A percentile compares a stretch with the other conserved stretches of the same genome.
Evolutionary conservation across 148 eudicot species (phyloP).

Genomic region (Beta vulgaris): DNA sequence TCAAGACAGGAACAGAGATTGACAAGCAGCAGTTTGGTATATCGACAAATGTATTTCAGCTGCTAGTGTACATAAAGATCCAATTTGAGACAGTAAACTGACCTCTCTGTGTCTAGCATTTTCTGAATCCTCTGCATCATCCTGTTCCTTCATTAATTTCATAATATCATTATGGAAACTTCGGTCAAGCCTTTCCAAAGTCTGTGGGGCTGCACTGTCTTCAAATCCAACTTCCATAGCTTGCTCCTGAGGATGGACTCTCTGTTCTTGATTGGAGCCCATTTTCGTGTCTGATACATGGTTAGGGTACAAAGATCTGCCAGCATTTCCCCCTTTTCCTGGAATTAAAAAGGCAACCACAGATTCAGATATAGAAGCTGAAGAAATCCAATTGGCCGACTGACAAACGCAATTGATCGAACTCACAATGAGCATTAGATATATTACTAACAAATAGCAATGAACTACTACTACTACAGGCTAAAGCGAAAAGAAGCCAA

Average conservation of each 20-base stretch:
- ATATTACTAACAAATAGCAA: background rate
- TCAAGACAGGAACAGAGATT: background rate
- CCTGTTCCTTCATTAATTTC: slow-evolving; percentile 49
- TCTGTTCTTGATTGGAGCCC: slow-evolving; percentile 37
- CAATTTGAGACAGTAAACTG: slow-evolving; percentile 20
- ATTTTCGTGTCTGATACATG: slow-evolving; percentile 34
- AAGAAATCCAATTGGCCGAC: background rate
- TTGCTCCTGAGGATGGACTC: slow-evolving; percentile 42
- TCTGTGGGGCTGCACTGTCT: slow-evolving; percentile 36
- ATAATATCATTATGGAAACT: slow-evolving; percentile 44
- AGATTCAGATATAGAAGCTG: background rate
- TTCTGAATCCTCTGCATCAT: slow-evolving; percentile 59
- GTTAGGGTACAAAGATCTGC: slow-evolving; percentile 32
- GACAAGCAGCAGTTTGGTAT: background rate
- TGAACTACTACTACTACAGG: too few relatives aligned
- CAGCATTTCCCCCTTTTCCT: slow-evolving; percentile 41
- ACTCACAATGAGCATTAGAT: background rate
- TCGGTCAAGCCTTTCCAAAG: slow-evolving; percentile 50
- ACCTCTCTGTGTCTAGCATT: slow-evolving; percentile 63
- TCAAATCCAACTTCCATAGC: slow-evolving; percentile 60
- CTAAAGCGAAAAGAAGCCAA: too few relatives aligned
- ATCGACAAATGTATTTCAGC: background rate
- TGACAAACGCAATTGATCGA: background rate
- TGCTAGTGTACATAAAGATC: background rate
- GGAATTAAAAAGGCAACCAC: slow-evolving; percentile 9